phyloP scores from a whole-genome alignment of 257 asterid genomes.

The Przewalskia tangutica region DNA sequence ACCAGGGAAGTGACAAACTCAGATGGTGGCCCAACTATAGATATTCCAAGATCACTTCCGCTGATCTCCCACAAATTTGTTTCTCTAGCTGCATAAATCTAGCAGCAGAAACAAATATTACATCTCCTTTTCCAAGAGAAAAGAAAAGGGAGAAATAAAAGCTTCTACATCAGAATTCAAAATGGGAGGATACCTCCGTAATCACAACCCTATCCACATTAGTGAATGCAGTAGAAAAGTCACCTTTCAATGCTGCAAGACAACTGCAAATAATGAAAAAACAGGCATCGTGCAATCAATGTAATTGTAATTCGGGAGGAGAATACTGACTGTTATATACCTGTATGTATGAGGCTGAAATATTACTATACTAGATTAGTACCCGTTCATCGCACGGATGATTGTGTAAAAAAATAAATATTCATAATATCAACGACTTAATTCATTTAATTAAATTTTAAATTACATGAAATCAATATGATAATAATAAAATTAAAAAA shows the following conservation, averaged over 20 bases:
- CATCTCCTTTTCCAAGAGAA: not conserved
- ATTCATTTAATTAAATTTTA: no score
- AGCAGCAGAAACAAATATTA: conserved; percentile 5
- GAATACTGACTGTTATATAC: not conserved
- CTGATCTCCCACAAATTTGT: conserved; percentile 17
- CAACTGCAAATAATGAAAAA: conserved; percentile 17
- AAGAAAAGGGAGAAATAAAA: not conserved
- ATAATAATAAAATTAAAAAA: no score
- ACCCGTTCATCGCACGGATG: no score
- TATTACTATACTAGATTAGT: no score
- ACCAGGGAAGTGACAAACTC: conserved; percentile 30
- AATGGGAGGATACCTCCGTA: conserved; percentile 24
- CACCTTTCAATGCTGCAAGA: conserved; percentile 26
- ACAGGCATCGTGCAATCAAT: not conserved
- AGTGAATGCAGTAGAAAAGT: conserved; percentile 24
- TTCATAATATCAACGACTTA: no score
- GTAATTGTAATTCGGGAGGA: not conserved
- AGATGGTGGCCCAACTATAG: conserved; percentile 17
- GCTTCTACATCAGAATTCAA: not conserved
- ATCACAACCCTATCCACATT: conserved; percentile 24
- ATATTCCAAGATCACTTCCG: conserved; percentile 23
- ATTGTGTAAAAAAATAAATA: no score
- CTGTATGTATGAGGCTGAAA: conserved; percentile 40
- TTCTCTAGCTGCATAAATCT: conserved; percentile 30
- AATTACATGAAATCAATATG: no score